Evolutionary conservation across 495 filamentous ascomycete species (phyloP).

Genomic region (Haplographium delicatum): DNA sequence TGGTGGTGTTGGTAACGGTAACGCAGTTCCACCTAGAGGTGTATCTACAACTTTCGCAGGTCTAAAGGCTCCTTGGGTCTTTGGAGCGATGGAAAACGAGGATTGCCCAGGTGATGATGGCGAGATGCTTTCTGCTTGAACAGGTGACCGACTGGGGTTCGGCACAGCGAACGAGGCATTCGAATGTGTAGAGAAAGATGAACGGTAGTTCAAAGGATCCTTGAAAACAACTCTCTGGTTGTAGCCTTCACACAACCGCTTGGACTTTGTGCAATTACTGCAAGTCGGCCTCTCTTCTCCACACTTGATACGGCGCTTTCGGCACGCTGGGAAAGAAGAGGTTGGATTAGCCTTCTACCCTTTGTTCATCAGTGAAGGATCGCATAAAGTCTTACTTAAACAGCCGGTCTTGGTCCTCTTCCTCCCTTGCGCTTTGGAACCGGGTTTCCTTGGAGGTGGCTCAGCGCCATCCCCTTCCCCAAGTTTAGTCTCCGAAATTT

Average conservation of each 20-base stretch:
- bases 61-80: background rate
- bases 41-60: background rate
- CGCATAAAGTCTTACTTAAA: conserved; percentile 63
- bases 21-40: background rate
- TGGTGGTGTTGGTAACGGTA: background rate
- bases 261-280: conserved; percentile 90
- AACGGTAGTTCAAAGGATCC: conserved; percentile 46
- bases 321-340: conserved; percentile 59
- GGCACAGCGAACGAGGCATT: background rate
- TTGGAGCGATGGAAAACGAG: conserved; percentile 11
- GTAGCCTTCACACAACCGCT: conserved; percentile 91
- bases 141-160: background rate
- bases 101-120: background rate
- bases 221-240: conserved; percentile 91
- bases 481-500: background rate
- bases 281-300: conserved; percentile 88
- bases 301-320: conserved; percentile 93
- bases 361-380: background rate
- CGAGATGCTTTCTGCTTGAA: background rate
- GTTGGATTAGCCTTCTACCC: background rate
- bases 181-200: background rate
- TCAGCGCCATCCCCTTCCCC: conserved; percentile 2
- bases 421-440: conserved; percentile 32
- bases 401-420: conserved; percentile 97
- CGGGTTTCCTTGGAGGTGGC: conserved; percentile 13